Base-by-base conservation (phyloP, 225 moss, liverwort and hornwort species). In the Sphagnum contortum region DNA sequence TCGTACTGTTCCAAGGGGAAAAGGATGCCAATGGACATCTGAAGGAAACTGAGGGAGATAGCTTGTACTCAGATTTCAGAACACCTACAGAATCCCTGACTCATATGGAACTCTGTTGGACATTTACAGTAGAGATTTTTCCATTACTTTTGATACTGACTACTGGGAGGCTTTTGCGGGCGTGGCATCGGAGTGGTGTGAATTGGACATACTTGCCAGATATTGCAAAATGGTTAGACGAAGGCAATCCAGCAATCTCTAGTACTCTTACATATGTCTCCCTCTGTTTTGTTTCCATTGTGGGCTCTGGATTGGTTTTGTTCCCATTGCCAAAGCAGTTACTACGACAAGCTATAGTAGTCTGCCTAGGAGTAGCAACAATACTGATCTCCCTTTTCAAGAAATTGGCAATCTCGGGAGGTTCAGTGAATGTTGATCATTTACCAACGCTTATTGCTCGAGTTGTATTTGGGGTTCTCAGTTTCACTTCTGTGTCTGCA, bases 141-240 rank as follows among this genome's bases (percentile, higher is more conserved):
- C 72, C 66, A 60, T 64, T 87, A 48, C 67, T 71, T 58, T 66
- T 76, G 54, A 59, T 92, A 48, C 79, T 92, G 63, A 64, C 78
- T 48, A 65, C 81, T 53, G 89, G 81, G 72, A 81, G 92, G 72
- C n/a, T 76, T 44, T 66, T 89, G 57, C 89, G 87, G 67, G 83
- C 80, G 63, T 92, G 92, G 92, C 89, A 89, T 68, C 83, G 87
- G 3, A 85, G 92, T 75, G 92, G 92, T 14, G 92, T 92, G 44
- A 92, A 92, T 13, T 92, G 92, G 92, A 44, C 80, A 53, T 85
- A 92, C 70, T 67, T 92, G 44, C 87, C 89, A 64, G 92, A 92
- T 61, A 73, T 87, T 70, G 85, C 92, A 48, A 92, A 85, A 73
- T 82, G 77, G 75, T 61, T 92, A 44, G 92, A 92, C 12, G 47